phyloP scores from a whole-genome alignment of 768 basidiomycete genomes.

The Phylloporus arenicola region DNA sequence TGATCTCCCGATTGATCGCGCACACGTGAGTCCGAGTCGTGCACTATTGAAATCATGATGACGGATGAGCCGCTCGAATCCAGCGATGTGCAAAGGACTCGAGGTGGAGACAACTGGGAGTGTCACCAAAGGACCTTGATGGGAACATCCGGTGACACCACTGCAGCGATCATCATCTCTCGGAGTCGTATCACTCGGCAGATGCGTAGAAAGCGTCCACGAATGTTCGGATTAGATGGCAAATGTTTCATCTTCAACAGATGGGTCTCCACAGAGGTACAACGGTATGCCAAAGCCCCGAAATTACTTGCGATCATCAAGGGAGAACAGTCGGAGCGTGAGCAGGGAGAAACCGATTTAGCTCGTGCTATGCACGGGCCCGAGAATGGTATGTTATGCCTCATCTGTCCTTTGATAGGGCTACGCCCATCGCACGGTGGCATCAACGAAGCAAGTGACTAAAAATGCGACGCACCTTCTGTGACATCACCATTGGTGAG shows the following conservation, averaged over 20 bases:
- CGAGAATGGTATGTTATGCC: neutral
- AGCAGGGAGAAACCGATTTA: neutral
- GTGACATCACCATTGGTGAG: neutral
- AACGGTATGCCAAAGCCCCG: neutral
- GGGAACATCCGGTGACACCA: conserved; percentile 3
- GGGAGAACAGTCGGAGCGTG: conserved; percentile 4
- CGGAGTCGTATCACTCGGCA: neutral
- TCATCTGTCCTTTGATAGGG: neutral
- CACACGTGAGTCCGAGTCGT: neutral
- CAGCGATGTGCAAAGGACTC: neutral
- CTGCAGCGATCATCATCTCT: neutral
- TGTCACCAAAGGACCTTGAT: neutral
- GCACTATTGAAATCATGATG: neutral
- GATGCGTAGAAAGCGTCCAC: neutral
- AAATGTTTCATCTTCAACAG: neutral
- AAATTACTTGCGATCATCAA: conserved; percentile 13
- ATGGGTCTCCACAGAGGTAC: neutral
- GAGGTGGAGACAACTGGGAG: neutral
- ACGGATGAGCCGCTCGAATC: neutral
- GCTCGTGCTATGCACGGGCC: conserved; percentile 1
- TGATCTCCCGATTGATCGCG: conserved; percentile 2
- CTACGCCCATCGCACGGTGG: neutral
- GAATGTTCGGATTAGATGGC: neutral
- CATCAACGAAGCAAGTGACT: neutral
- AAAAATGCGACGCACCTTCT: neutral